Evolutionary conservation across 2,329 filamentous ascomycete genomes (phyloP).

Genomic region (Colletotrichum sidae): DNA sequence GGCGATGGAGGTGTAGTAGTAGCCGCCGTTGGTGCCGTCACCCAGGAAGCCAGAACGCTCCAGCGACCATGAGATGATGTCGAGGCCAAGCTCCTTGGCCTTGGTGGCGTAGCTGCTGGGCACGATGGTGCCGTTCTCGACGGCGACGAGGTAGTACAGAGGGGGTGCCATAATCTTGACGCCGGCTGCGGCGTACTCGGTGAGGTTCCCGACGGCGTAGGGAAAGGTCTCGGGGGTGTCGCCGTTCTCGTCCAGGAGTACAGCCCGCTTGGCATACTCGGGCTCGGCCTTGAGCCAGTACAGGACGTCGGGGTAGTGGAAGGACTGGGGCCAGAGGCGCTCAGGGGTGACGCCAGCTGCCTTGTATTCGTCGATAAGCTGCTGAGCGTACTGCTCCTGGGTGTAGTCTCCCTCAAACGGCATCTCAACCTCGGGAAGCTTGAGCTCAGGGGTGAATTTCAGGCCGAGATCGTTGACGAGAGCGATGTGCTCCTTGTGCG

Average conservation of each 20-base stretch:
- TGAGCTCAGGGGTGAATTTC: conserved; percentile 75
- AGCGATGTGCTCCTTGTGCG: conserved; percentile 71
- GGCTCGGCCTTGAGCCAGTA: conserved; percentile 75
- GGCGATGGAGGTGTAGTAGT: conserved; percentile 68
- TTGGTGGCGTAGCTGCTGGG: conserved; percentile 72
- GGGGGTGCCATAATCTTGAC: conserved; percentile 73
- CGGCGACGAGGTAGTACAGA: conserved; percentile 69
- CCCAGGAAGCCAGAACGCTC: conserved; percentile 73
- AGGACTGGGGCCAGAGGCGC: conserved; percentile 73
- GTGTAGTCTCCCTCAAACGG: conserved; percentile 74
- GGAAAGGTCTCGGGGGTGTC: conserved; percentile 63
- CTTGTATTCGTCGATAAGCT: conserved; percentile 72
- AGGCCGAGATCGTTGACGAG: conserved; percentile 68
- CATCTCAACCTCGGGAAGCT: conserved; percentile 77
- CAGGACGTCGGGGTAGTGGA: conserved; percentile 71
- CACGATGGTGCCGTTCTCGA: conserved; percentile 65
- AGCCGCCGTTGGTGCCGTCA: conserved; percentile 59
- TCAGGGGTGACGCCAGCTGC: conserved; percentile 61
- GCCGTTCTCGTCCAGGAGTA: conserved; percentile 73
- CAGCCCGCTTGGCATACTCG: conserved; percentile 69
- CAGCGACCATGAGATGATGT: conserved; percentile 76
- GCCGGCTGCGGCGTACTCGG: conserved; percentile 65
- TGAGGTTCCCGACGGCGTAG: conserved; percentile 67
- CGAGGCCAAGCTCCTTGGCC: conserved; percentile 70
- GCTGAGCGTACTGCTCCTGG: conserved; percentile 72